Conservation (phyloP, 78 protist genomes). For the Emiliania huxleyi region DNA sequence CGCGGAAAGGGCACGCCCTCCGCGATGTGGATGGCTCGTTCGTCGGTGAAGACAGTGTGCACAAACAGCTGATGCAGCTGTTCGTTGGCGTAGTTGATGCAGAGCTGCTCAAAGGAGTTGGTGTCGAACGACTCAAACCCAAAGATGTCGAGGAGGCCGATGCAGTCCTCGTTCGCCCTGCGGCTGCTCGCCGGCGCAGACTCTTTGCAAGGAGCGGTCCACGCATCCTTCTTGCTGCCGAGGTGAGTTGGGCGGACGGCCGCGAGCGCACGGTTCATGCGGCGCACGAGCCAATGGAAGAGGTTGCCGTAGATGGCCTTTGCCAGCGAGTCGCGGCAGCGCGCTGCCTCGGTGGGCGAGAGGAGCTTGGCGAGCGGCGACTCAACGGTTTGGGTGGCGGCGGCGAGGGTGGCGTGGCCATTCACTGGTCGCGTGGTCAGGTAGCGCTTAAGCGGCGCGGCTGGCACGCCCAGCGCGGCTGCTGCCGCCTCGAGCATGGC, state of each 20-base stretch:
- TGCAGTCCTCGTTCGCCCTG: background rate
- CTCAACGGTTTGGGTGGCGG: background rate
- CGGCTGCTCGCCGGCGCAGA: too few species aligned
- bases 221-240: background rate
- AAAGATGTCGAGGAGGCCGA: slow-evolving; percentile 91
- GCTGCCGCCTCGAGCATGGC: background rate
- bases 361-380: background rate
- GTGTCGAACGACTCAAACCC: slow-evolving; percentile 89
- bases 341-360: background rate
- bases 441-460: background rate
- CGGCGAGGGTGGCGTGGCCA: background rate
- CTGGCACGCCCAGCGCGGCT: background rate
- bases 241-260: background rate
- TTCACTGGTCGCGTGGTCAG: background rate
- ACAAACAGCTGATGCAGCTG: slow-evolving; percentile 65
- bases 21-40: slow-evolving; percentile 77
- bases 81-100: slow-evolving; percentile 89
- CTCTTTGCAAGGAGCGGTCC: too few species aligned
- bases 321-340: slow-evolving; percentile 71
- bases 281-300: slow-evolving; percentile 49
- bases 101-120: slow-evolving; percentile 62
- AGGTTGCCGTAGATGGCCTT: slow-evolving; percentile 69
- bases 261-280: slow-evolving; percentile 30
- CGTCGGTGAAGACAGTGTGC: background rate
- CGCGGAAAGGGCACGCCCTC: slow-evolving; percentile 67